phyloP scores from a whole-genome alignment of 129 eudicot species.

The Lactuca saligna region DNA sequence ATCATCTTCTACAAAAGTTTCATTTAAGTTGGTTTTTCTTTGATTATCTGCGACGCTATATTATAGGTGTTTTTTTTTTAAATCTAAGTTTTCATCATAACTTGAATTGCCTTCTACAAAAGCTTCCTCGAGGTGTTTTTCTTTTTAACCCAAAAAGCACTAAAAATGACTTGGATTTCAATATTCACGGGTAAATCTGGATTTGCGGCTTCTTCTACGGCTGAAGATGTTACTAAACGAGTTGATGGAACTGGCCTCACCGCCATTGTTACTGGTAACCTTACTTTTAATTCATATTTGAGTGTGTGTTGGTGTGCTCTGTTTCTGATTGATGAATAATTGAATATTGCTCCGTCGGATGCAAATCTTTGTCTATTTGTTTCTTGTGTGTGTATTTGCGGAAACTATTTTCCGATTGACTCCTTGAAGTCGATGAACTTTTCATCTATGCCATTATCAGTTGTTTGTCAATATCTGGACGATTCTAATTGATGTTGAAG shows the following conservation, averaged over 20 bases:
- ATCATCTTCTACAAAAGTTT: background rate
- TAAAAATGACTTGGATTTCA: slow-evolving; percentile 55
- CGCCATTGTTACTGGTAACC: slow-evolving; percentile 68
- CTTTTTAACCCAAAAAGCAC: background rate
- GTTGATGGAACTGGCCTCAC: slow-evolving; percentile 49
- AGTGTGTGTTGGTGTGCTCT: background rate
- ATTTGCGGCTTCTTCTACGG: slow-evolving; percentile 39
- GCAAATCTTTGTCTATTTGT: too few species aligned
- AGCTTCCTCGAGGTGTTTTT: background rate
- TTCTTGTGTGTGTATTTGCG: too few species aligned
- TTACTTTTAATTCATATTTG: background rate
- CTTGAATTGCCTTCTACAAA: slow-evolving; percentile 10
- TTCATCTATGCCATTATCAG: too few species aligned
- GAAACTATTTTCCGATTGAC: too few species aligned
- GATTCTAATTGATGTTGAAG: background rate
- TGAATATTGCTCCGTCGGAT: too few species aligned
- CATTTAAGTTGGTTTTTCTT: background rate
- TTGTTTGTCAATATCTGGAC: too few species aligned
- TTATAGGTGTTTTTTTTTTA: too few species aligned
- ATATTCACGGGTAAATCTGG: slow-evolving; percentile 45
- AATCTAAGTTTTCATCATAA: background rate
- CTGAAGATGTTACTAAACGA: slow-evolving; percentile 39
- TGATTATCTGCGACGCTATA: background rate
- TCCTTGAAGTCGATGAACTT: background rate
- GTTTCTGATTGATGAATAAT: too few species aligned